phyloP scores from a whole-genome alignment of 106 monocot genomes.

The Posidonia australis region DNA sequence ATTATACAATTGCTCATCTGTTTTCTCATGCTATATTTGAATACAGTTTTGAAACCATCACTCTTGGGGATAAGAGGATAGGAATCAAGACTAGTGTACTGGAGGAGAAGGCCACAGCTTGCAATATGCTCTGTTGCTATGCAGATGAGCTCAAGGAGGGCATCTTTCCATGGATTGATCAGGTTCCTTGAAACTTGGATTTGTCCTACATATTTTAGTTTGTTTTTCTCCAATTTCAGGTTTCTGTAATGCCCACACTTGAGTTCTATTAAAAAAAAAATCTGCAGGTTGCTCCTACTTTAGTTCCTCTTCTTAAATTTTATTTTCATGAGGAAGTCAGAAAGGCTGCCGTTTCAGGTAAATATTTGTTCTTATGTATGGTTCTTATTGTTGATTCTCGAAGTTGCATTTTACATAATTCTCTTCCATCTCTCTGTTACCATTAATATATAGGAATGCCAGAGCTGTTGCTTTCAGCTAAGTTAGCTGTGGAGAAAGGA shows the following conservation, averaged over 20 bases:
- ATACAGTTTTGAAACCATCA: conserved; percentile 83
- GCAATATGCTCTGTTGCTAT: conserved; percentile 98
- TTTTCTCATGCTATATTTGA: neutral
- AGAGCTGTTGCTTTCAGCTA: conserved; percentile 86
- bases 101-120: conserved; percentile 98
- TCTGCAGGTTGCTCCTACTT: conserved; percentile 78
- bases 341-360: conserved; percentile 96
- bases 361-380: neutral
- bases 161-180: conserved; percentile 97
- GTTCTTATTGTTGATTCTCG: neutral
- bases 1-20: too few species aligned
- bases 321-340: conserved; percentile 97
- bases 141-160: conserved; percentile 95
- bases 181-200: conserved; percentile 32
- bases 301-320: conserved; percentile 93
- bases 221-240: neutral
- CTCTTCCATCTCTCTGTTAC: neutral
- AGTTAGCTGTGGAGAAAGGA: conserved; percentile 82
- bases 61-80: conserved; percentile 88
- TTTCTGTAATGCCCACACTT: neutral
- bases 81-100: conserved; percentile 84
- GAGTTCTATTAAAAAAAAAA: neutral
- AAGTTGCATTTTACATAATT: neutral
- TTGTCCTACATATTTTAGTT: neutral
- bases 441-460: conserved; percentile 58